phyloP scores from a whole-genome alignment of 768 basidiomycete species.

The Collybiopsis confluens region DNA sequence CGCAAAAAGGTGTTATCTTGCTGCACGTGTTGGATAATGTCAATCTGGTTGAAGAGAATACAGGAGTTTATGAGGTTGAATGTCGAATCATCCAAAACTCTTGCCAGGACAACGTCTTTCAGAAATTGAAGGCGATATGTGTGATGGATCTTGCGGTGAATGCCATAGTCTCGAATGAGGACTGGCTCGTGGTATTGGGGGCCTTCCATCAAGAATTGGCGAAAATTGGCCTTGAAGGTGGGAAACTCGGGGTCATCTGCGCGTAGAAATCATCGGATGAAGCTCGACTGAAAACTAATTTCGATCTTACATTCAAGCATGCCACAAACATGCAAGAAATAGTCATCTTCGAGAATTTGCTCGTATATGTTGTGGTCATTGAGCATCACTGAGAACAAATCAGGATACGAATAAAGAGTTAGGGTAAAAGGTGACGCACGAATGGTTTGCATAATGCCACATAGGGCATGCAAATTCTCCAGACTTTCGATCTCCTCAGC shows the following conservation, averaged over 20 bases:
- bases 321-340: constrained; percentile 90
- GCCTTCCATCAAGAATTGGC: constrained; percentile 81
- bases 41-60: constrained; percentile 98
- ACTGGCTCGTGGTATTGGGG: constrained; percentile 90
- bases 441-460: constrained; percentile 36
- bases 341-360: constrained; percentile 87
- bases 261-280: constrained; percentile 1
- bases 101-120: constrained; percentile 96
- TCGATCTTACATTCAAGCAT: constrained; percentile 84
- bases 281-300: constrained; percentile 9
- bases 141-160: constrained; percentile 90
- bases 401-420: neutral
- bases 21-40: constrained; percentile 90
- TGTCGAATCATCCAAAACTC: constrained; percentile 91
- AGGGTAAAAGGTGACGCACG: neutral
- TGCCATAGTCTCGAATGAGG: constrained; percentile 65
- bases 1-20: constrained; percentile 69
- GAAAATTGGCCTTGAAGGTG: constrained; percentile 93
- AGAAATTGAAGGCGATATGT: constrained; percentile 96
- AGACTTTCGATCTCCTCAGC: constrained; percentile 94
- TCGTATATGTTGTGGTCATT: constrained; percentile 96
- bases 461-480: constrained; percentile 86
- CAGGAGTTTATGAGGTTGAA: constrained; percentile 96
- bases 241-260: constrained; percentile 97
- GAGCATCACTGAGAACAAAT: constrained; percentile 64